Conservation (phyloP, 805 yeast species). For the Limtongia smithiae region DNA sequence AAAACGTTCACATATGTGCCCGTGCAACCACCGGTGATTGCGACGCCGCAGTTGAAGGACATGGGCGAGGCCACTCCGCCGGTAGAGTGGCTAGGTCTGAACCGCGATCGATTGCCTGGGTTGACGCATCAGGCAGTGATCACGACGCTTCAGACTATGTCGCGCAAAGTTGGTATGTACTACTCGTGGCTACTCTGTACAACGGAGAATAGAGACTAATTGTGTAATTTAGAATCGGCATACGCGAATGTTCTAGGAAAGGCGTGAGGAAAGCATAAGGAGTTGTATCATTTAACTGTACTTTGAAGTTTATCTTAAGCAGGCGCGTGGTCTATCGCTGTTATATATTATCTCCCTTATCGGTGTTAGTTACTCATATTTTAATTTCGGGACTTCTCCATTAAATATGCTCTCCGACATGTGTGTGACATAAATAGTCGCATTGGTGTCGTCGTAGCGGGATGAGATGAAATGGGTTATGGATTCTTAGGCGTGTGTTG, state of each 20-base stretch:
- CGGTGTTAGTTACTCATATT: too few relatives aligned
- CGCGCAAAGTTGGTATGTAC: slow-evolving; percentile 54
- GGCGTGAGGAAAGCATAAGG: slow-evolving; percentile 31
- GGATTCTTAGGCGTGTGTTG: too few relatives aligned
- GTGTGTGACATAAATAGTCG: too few relatives aligned
- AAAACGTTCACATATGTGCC: slow-evolving; percentile 56
- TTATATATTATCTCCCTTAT: too few relatives aligned
- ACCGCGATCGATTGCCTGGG: slow-evolving; percentile 79
- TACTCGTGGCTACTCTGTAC: neutral
- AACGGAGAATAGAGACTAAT: neutral
- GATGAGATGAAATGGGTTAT: too few relatives aligned
- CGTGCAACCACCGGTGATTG: slow-evolving; percentile 71
- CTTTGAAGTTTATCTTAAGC: too few relatives aligned
- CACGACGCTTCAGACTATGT: slow-evolving; percentile 66
- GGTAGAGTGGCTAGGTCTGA: slow-evolving; percentile 94
- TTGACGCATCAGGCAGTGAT: slow-evolving; percentile 79
- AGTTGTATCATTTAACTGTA: neutral
- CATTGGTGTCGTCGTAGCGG: too few relatives aligned
- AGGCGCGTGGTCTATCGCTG: too few relatives aligned
- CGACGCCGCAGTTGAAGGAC: slow-evolving; percentile 84
- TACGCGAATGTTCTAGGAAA: slow-evolving; percentile 45
- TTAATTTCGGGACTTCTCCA: too few relatives aligned
- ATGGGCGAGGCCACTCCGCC: slow-evolving; percentile 98
- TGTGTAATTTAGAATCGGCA: slow-evolving; percentile 37
- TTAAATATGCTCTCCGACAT: too few relatives aligned